phyloP scores from a whole-genome alignment of 2,329 filamentous ascomycete genomes.

The Penicillium aurantiogriseum region DNA sequence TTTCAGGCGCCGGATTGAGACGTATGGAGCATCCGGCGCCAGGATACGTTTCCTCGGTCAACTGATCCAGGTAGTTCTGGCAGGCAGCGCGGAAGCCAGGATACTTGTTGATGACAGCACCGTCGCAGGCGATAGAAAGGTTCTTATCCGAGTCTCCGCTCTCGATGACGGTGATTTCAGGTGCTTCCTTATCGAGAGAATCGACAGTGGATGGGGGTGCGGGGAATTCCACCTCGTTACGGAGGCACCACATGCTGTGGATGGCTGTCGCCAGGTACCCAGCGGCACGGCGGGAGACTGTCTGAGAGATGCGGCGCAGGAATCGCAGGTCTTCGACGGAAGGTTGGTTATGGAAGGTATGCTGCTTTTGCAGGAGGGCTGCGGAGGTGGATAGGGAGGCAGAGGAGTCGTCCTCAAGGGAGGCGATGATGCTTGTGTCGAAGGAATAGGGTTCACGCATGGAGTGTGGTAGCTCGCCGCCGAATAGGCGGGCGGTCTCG shows the following conservation, averaged over 20 bases:
- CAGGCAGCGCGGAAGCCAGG: conserved; percentile 48
- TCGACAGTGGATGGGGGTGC: conserved; percentile 19
- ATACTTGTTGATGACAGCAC: conserved; percentile 54
- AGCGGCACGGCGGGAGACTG: conserved; percentile 59
- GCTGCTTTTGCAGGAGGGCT: conserved; percentile 51
- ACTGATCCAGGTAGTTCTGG: conserved; percentile 44
- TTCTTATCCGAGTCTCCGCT: conserved; percentile 31
- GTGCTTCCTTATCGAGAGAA: conserved; percentile 26
- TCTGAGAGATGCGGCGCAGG: conserved; percentile 52
- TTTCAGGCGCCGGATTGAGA: conserved; percentile 45
- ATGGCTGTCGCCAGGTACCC: conserved; percentile 63
- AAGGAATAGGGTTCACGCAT: conserved; percentile 58
- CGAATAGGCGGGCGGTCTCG: conserved; percentile 55
- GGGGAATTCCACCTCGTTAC: conserved; percentile 50
- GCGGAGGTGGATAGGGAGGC: conserved; percentile 39
- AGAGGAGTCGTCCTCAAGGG: conserved; percentile 52
- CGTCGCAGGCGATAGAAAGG: conserved; percentile 51
- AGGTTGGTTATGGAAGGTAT: conserved; percentile 49
- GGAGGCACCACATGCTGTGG: conserved; percentile 60
- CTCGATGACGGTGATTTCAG: conserved; percentile 38
- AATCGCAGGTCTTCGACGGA: conserved; percentile 54
- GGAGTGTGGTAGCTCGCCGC: conserved; percentile 55
- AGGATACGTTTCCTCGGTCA: conserved; percentile 34
- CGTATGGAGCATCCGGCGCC: conserved; percentile 32
- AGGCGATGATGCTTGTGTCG: conserved; percentile 59